Evolutionary conservation across 345 rosid genomes (phyloP), one percentile per base, ranked within the genome.

Genomic region (Rhodamnia argentea): DNA sequence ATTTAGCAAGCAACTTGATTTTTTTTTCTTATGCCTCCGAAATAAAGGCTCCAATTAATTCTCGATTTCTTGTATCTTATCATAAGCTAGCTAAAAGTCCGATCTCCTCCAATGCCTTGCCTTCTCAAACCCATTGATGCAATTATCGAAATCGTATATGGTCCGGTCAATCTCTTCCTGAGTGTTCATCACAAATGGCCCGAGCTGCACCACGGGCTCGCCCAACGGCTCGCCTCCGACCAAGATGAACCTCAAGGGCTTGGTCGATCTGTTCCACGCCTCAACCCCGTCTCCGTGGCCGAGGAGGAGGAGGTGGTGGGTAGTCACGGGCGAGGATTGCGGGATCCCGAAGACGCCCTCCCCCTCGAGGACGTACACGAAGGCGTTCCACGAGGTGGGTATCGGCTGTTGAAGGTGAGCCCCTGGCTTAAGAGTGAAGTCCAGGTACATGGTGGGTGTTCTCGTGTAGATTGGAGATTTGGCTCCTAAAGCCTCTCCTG

Each of bases 391-490:
- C 0, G 94, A 87, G 32, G 29, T 22, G 1, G 95, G 98, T 10
- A 95, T 89, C 3, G 92, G 92, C 64, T 96, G 98, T 44, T 88
- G 92, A 37, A 95, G 93, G 85, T 92, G 90, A 86, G 97, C 87
- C 70, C 93, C 93, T 1, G 95, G 96, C 4, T 91, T 90, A 3
- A 96, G 93, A 52, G 95, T 93, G 90, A 96, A 95, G 53, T 96
- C 99, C 87, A 96, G 78, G 89, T 93, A 96, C 97, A 96, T 94
- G 54, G 99, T 94, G n/a, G 99, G 99, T 37, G 99, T 96, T 74
- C 93, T 92, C 53, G 99, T 94, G 86, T 92, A 94, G 86, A 96
- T 84, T 52, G 93, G 94, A 84, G 98, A 95, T 88, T 91, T 93
- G 5, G 87, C 85, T 47, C 99, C 98, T 55, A 95, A 87, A 59